phyloP scores from a whole-genome alignment of 768 basidiomycete genomes.

The Crassisporium funariophilum region DNA sequence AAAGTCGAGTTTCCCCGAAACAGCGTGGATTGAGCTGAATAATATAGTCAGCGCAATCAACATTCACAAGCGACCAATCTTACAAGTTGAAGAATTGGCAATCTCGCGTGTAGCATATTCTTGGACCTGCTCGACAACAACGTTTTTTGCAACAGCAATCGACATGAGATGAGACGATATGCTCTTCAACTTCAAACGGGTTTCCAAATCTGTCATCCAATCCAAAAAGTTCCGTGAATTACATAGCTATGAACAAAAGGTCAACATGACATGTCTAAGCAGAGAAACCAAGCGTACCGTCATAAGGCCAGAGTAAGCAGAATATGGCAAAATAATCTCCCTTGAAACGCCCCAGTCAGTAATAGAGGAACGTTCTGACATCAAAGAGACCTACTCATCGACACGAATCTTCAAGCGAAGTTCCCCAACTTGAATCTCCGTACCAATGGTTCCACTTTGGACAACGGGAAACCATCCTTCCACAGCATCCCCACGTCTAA shows the following conservation, averaged over 20 bases:
- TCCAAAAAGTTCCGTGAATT: slow-evolving; percentile 67
- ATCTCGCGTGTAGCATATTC: slow-evolving; percentile 73
- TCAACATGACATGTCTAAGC: neutral
- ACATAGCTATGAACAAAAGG: slow-evolving; percentile 46
- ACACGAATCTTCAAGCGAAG: slow-evolving; percentile 72
- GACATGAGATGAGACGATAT: slow-evolving; percentile 63
- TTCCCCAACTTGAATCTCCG: slow-evolving; percentile 71
- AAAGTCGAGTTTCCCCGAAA: slow-evolving; percentile 70
- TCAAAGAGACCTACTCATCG: slow-evolving; percentile 59
- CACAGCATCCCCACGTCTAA: slow-evolving; percentile 69
- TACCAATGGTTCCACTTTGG: slow-evolving; percentile 46
- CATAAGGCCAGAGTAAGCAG: slow-evolving; percentile 61
- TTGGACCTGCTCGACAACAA: slow-evolving; percentile 67
- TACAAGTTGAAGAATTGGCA: slow-evolving; percentile 66
- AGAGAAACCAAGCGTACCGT: slow-evolving; percentile 45
- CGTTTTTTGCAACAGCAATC: slow-evolving; percentile 68
- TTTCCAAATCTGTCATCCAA: slow-evolving; percentile 75
- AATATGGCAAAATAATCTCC: slow-evolving; percentile 76
- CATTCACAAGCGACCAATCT: slow-evolving; percentile 22
- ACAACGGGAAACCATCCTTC: slow-evolving; percentile 89
- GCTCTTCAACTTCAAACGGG: slow-evolving; percentile 64
- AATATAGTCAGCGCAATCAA: slow-evolving; percentile 3
- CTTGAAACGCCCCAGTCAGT: slow-evolving; percentile 38
- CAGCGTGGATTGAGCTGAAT: slow-evolving; percentile 71
- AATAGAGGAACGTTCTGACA: neutral